Evolutionary conservation across 75 land plant genomes (phyloP).

Genomic region (Sequoia sempervirens): DNA sequence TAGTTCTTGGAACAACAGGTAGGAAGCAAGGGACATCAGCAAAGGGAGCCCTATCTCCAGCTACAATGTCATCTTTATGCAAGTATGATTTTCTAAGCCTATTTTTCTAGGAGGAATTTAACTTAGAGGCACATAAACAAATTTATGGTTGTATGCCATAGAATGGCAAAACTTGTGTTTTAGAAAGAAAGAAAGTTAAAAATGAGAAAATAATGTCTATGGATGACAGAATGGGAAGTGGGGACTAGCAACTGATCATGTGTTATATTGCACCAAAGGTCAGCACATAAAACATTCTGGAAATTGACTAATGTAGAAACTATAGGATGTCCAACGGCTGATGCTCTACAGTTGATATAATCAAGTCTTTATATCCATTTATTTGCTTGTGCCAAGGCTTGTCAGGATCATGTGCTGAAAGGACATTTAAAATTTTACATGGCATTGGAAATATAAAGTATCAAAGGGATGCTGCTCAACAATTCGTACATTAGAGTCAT

Average conservation of each 20-base stretch:
- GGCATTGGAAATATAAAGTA: neutral
- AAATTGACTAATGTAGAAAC: neutral
- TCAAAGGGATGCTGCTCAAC: neutral
- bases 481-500: neutral
- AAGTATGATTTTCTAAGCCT: constrained; percentile 41
- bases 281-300: neutral
- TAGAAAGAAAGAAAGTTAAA: neutral
- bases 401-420: neutral
- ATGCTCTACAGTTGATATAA: neutral
- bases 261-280: neutral
- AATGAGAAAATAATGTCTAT: neutral
- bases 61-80: constrained; percentile 80
- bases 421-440: neutral
- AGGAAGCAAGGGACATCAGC: constrained; percentile 94
- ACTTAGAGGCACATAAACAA: neutral
- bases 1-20: constrained; percentile 92
- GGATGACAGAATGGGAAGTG: neutral
- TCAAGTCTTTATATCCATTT: neutral
- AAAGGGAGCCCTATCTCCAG: constrained; percentile 77
- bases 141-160: neutral
- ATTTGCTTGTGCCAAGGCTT: neutral
- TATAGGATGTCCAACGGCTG: neutral
- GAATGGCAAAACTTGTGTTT: neutral
- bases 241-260: neutral
- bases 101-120: neutral